Evolutionary conservation across 352 stramenopile genomes (phyloP).

Genomic region (Pythium plurisporium): DNA sequence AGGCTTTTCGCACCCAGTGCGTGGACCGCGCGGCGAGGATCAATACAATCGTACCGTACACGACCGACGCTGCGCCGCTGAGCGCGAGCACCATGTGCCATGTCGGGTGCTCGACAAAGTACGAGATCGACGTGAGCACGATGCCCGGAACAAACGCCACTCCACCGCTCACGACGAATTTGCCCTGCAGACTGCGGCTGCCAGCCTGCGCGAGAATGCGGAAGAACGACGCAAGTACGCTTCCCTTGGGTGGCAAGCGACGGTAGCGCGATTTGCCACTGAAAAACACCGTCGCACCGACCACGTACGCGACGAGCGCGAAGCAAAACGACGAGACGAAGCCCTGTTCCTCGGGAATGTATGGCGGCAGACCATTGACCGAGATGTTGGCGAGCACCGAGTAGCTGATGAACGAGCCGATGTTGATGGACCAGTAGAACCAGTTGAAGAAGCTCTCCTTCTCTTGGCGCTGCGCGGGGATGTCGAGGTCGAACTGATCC

Average conservation of each 20-base stretch:
- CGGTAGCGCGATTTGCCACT: slow-evolving; percentile 57
- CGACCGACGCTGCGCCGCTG: slow-evolving; percentile 37
- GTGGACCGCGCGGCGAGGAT: slow-evolving; percentile 58
- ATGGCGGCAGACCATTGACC: slow-evolving; percentile 84
- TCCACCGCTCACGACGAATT: slow-evolving; percentile 71
- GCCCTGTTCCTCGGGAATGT: slow-evolving; percentile 77
- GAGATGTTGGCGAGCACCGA: slow-evolving; percentile 87
- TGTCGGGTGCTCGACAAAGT: slow-evolving; percentile 61
- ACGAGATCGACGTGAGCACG: slow-evolving; percentile 70
- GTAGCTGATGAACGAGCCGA: slow-evolving; percentile 89
- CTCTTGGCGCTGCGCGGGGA: slow-evolving; percentile 59
- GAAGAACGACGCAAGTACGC: slow-evolving; percentile 55
- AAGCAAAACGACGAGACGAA: slow-evolving; percentile 90
- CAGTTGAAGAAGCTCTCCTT: slow-evolving; percentile 92
- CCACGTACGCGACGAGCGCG: slow-evolving; percentile 64
- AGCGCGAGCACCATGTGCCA: slow-evolving; percentile 65
- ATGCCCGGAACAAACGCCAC: slow-evolving; percentile 71
- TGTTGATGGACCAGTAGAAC: slow-evolving; percentile 94
- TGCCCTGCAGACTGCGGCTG: slow-evolving; percentile 29
- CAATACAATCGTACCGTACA: slow-evolving; percentile 70
- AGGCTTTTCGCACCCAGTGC: slow-evolving; percentile 53
- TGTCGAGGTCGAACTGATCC: slow-evolving; percentile 75
- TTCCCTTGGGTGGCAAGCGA: slow-evolving; percentile 70
- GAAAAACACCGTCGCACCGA: slow-evolving; percentile 78
- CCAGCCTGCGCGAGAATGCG: slow-evolving; percentile 32